Evolutionary conservation across 2,329 filamentous ascomycete genomes (phyloP), one percentile per base, ranked within the genome.

Genomic region (Aspergillus costaricaensis): DNA sequence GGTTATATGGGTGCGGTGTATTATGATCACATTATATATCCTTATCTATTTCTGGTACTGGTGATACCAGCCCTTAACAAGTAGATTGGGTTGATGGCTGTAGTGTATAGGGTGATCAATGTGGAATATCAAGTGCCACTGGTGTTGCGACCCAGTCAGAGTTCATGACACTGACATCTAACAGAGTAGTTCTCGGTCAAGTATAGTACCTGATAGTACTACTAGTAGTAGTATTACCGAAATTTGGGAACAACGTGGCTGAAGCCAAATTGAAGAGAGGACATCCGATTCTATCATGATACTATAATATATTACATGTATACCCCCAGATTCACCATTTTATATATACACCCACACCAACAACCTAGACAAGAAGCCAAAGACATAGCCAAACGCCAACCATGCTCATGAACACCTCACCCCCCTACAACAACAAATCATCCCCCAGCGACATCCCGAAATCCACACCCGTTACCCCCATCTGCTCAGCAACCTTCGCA

Each of bases 381-480:
- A 44, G 15, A 10, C 12, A 30, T 3, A 17, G 14, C 25, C n/a
- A 21, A 47, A 55, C 53, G 53, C 53, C 39, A 43, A 19, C 39
- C 19, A 21, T 39, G 15, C 51, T 57, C 63, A 72, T 36, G 12
- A 5, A 36, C 12, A 32, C 30, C 30, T 10, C 9, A 12, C 12
- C 32, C 4, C 27, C 12, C 32, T 36, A 36, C 21, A 70, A 57
- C 41, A 72, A 56, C 57, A 70, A 62, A 50, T 66, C 66, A 50
- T 69, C 68, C 32, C 70, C 70, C 15, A 74, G 43, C 21, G 70
- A 67, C 15, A 65, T 60, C 4, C 73, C 74, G 14, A 78, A 60
- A 62, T 77, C 65, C 27, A 77, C 62, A 9, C 66, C 66, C n/a
- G 58, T 55, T 3, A 74, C 68, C 19, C 67, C 67, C 77, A 80